A percentile compares a stretch with the other conserved stretches of the same genome.
These are phyloP conservation scores for Gnomoniopsis smithogilvyi DNA, from an alignment of 2,329 filamentous ascomycete genomes.

Conservation along the genomic window DNA sequence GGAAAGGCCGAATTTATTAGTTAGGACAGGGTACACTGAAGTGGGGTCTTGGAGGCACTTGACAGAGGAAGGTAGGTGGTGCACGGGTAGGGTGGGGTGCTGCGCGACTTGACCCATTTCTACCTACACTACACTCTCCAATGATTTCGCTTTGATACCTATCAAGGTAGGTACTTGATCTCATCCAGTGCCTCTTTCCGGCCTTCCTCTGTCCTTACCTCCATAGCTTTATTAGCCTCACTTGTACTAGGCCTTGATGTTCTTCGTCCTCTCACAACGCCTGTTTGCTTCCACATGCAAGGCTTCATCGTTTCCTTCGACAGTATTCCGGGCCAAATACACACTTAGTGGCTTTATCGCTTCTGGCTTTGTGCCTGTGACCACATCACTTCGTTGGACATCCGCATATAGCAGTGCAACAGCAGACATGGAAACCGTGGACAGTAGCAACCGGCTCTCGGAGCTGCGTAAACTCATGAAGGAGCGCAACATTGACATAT, in stretches of 20 bases:
- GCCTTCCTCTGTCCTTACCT: background rate
- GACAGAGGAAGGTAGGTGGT: conserved; percentile 1
- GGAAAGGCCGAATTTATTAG: conserved; percentile 1
- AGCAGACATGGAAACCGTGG: conserved; percentile 67
- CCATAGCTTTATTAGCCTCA: too few species aligned
- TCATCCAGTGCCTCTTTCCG: background rate
- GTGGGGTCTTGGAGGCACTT: background rate
- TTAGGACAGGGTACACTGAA: conserved; percentile 13
- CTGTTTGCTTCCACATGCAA: conserved; percentile 2
- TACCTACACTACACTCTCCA: background rate
- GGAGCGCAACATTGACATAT: conserved; percentile 82
- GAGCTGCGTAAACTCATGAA: conserved; percentile 83
- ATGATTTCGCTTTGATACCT: background rate
- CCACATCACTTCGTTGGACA: background rate
- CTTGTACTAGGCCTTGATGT: conserved; percentile 3
- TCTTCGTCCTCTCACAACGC: conserved; percentile 4
- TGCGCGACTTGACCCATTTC: background rate
- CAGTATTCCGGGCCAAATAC: background rate
- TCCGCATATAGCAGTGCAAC: background rate
- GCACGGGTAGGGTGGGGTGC: conserved; percentile 1
- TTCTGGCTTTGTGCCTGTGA: background rate
- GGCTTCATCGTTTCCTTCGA: background rate
- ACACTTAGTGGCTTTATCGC: background rate
- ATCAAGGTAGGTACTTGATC: too few species aligned
- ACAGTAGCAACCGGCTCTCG: conserved; percentile 74